A percentile compares a stretch with the other conserved stretches of the same genome.
phyloP scores from a whole-genome alignment of 257 asterid species.

The Gentiana straminea region DNA sequence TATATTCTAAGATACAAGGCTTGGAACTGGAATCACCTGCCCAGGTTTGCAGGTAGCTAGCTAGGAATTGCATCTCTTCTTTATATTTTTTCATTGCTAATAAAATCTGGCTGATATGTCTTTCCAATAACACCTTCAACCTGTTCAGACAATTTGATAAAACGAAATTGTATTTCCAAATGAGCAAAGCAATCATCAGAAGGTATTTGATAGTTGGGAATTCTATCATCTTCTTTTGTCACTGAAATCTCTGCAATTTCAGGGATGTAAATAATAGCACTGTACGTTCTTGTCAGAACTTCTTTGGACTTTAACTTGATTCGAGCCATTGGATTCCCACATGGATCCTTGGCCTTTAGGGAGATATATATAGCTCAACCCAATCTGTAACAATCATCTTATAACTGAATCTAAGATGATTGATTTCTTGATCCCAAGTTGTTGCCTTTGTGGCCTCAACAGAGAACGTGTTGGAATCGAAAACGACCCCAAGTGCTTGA shows the following conservation, averaged over 20 bases:
- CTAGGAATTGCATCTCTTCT: too few relatives aligned
- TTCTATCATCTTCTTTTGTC: constrained; percentile 41
- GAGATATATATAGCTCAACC: constrained; percentile 7
- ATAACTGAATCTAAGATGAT: constrained; percentile 33
- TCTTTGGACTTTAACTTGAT: constrained; percentile 25
- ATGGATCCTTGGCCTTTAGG: constrained; percentile 17
- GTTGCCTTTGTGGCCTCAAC: constrained; percentile 43
- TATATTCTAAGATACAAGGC: too few relatives aligned
- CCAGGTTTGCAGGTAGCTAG: too few relatives aligned
- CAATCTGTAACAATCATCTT: too few relatives aligned
- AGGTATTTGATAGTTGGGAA: constrained; percentile 44
- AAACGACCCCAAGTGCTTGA: constrained; percentile 43
- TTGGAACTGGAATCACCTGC: too few relatives aligned
- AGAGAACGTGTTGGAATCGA: constrained; percentile 25
- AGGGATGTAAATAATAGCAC: constrained; percentile 20
- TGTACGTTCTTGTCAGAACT: constrained; percentile 15
- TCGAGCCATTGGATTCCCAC: constrained; percentile 19
- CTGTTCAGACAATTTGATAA: constrained; percentile 17
- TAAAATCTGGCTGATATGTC: constrained; percentile 44
- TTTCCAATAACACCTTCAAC: constrained; percentile 57
- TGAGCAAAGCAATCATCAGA: constrained; percentile 45
- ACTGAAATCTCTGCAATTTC: constrained; percentile 33
- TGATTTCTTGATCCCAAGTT: constrained; percentile 28
- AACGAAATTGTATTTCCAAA: constrained; percentile 54
- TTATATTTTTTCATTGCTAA: constrained; percentile 21